phyloP scores from a whole-genome alignment of 768 basidiomycete species.

The Scleroderma citrinum region DNA sequence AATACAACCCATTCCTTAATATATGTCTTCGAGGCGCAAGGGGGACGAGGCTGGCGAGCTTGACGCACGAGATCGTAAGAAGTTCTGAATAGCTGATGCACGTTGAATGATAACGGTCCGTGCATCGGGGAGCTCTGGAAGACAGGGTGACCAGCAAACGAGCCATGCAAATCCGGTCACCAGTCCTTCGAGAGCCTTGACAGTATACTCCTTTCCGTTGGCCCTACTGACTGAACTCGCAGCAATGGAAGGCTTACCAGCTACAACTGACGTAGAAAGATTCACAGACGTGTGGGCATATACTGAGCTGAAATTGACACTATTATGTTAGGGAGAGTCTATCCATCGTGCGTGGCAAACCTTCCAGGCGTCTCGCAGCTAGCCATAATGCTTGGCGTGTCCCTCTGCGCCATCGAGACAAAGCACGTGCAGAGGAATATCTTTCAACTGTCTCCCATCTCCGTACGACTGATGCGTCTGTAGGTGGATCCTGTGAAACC shows the following conservation, averaged over 20 bases:
- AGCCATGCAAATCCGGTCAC: slow-evolving; percentile 23
- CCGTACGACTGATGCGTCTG: slow-evolving; percentile 25
- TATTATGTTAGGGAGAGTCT: slow-evolving; percentile 46
- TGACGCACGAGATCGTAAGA: slow-evolving; percentile 56
- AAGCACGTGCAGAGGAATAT: slow-evolving; percentile 76
- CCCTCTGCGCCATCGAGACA: slow-evolving; percentile 73
- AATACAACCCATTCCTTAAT: no score
- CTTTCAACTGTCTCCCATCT: background rate
- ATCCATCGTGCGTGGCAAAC: slow-evolving; percentile 89
- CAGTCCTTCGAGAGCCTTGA: slow-evolving; percentile 38
- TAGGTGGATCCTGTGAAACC: slow-evolving; percentile 51
- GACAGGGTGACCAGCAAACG: slow-evolving; percentile 4
- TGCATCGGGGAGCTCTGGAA: slow-evolving; percentile 6
- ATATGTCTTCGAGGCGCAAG: slow-evolving; percentile 41
- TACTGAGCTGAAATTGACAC: background rate
- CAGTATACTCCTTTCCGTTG: slow-evolving; percentile 28
- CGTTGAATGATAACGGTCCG: slow-evolving; percentile 70
- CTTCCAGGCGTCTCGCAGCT: slow-evolving; percentile 86
- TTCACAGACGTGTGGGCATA: slow-evolving; percentile 64
- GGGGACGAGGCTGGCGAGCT: slow-evolving; percentile 24
- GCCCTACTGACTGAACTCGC: background rate
- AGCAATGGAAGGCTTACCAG: slow-evolving; percentile 62
- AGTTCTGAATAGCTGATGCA: slow-evolving; percentile 54
- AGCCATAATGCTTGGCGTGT: slow-evolving; percentile 93
- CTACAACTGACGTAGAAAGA: slow-evolving; percentile 77